Conservation (phyloP, 2,329 filamentous ascomycete genomes). For the Talaromyces marneffei region DNA sequence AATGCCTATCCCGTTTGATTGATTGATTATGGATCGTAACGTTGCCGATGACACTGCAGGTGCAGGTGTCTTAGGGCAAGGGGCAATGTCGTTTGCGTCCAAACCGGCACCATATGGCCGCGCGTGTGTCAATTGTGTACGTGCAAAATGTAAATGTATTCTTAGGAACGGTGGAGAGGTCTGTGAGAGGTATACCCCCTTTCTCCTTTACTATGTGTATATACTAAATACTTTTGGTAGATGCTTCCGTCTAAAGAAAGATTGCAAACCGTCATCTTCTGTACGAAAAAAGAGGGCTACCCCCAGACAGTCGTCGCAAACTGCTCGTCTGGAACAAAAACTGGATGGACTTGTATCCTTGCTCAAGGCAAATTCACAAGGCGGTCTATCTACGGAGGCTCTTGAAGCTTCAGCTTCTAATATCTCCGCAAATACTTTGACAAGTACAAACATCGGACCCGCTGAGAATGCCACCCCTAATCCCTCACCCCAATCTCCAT, state of each 20-base stretch:
- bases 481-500: background rate
- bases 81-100: background rate
- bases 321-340: conserved; percentile 23
- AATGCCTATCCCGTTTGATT: background rate
- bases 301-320: conserved; percentile 15
- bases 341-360: conserved; percentile 24
- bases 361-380: conserved; percentile 22
- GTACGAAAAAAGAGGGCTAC: conserved; percentile 25
- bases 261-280: conserved; percentile 34
- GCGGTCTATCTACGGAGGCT: background rate
- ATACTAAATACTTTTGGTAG: conserved; percentile 19
- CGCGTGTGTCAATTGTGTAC: conserved; percentile 22
- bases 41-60: background rate
- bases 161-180: conserved; percentile 11
- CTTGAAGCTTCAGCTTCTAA: background rate
- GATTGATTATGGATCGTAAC: background rate
- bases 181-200: conserved; percentile 14
- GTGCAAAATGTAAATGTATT: conserved; percentile 24
- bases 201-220: background rate
- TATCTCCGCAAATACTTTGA: background rate
- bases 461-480: background rate
- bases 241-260: conserved; percentile 40
- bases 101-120: conserved; percentile 15
- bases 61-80: background rate
- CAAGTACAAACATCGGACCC: background rate